phyloP scores from a whole-genome alignment of 306 rosid genomes.

The Glycine soja region DNA sequence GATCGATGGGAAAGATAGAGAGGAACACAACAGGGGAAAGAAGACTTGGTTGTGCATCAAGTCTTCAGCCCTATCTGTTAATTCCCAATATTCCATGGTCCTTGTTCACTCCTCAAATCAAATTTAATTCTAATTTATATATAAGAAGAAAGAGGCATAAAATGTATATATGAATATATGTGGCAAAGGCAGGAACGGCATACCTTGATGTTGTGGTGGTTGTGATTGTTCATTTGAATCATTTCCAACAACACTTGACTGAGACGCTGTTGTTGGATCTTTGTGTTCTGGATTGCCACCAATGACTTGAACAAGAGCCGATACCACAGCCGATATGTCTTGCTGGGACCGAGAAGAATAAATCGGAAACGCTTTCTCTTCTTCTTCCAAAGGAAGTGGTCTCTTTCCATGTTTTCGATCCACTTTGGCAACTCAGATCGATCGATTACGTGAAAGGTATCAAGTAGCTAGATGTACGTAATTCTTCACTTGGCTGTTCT shows the following conservation, averaged over 20 bases:
- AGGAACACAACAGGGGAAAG: background rate
- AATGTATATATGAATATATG: background rate
- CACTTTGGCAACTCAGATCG: constrained; percentile 45
- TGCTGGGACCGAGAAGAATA: constrained; percentile 69
- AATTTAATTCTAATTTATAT: background rate
- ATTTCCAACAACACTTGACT: background rate
- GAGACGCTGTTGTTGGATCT: constrained; percentile 11
- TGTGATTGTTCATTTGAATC: background rate
- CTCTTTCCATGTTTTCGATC: constrained; percentile 67
- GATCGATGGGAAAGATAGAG: background rate
- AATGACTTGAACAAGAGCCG: constrained; percentile 71
- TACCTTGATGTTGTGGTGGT: constrained; percentile 55
- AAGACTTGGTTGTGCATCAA: too few relatives aligned
- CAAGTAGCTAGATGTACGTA: background rate
- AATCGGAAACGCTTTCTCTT: constrained; percentile 61
- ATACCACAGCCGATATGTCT: constrained; percentile 68
- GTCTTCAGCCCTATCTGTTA: constrained; percentile 29
- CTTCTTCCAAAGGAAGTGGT: constrained; percentile 55
- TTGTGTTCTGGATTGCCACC: constrained; percentile 38
- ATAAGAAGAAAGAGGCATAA: background rate
- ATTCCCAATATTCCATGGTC: background rate
- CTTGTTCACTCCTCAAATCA: background rate
- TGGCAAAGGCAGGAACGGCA: background rate
- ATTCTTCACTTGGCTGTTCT: background rate
- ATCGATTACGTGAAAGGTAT: too few relatives aligned